Conservation (phyloP, 2,329 filamentous ascomycete species). For the Colletotrichum incanum region DNA sequence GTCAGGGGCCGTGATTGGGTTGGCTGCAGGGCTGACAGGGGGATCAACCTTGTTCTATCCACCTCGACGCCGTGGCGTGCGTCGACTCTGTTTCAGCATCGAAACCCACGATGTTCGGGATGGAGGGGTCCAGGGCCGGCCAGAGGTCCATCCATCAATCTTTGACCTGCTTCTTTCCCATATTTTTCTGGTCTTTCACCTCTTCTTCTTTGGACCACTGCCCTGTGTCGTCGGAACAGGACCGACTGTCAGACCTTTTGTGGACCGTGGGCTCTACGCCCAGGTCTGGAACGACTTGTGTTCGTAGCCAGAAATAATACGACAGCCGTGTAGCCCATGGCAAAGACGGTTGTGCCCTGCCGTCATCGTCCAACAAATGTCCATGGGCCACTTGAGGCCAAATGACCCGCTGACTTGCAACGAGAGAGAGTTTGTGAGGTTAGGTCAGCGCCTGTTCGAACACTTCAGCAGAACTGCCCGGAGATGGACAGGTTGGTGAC, state of each 20-base stretch:
- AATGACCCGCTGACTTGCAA: not conserved
- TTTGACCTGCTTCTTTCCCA: not conserved
- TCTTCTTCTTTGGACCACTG: not conserved
- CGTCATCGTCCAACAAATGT: not conserved
- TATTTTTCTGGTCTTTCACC: not conserved
- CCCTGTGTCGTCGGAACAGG: slow-evolving; percentile 16
- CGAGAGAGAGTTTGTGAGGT: not conserved
- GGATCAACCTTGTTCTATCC: slow-evolving; percentile 36
- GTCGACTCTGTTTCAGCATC: slow-evolving; percentile 58
- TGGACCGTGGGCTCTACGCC: not conserved
- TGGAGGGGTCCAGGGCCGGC: slow-evolving; percentile 40
- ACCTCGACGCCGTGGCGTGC: slow-evolving; percentile 45
- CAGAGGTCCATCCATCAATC: slow-evolving; percentile 7
- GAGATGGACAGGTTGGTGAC: not conserved
- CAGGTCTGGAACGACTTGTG: not conserved
- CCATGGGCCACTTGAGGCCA: not conserved
- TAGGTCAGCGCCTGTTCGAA: not conserved
- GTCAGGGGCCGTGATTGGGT: slow-evolving; percentile 50
- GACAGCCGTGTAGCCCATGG: not conserved
- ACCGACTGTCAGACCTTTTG: not conserved
- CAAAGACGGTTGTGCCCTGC: not conserved
- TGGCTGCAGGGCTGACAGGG: slow-evolving; percentile 53
- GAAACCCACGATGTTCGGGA: slow-evolving; percentile 64
- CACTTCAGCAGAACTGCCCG: not conserved
- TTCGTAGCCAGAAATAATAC: not conserved